These are phyloP conservation scores for Letharia columbiana DNA, from an alignment of 495 filamentous ascomycete species.

Conservation along the genomic window DNA sequence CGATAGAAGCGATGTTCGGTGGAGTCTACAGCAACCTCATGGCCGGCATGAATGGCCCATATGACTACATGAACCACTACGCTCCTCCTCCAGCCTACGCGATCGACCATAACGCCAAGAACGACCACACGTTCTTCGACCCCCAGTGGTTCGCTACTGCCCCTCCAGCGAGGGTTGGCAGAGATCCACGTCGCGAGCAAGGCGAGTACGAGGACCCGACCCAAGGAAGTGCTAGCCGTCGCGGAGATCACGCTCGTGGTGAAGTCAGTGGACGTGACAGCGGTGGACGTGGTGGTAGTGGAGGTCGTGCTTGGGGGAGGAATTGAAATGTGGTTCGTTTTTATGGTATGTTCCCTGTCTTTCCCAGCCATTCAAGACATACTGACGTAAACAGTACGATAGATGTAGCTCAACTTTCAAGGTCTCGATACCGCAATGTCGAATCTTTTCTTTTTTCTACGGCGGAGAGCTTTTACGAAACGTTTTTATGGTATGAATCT, in stretches of 20 bases:
- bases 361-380: neutral
- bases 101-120: neutral
- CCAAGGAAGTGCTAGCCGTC: neutral
- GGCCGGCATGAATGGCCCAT: neutral
- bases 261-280: neutral
- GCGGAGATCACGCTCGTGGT: neutral
- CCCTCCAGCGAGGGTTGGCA: constrained; percentile 5
- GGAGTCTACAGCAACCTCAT: neutral
- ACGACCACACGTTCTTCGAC: constrained; percentile 1
- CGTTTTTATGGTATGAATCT: neutral
- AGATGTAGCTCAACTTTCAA: neutral
- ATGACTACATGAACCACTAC: constrained; percentile 3
- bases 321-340: neutral
- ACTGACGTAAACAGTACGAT: neutral
- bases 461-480: neutral
- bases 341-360: neutral
- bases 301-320: neutral
- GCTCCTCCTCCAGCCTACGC: neutral
- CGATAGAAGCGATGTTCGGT: neutral
- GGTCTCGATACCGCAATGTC: neutral
- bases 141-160: constrained; percentile 2
- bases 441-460: neutral
- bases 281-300: neutral
- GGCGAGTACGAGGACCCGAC: constrained; percentile 1
- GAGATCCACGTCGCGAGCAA: constrained; percentile 1